Evolutionary conservation across 139 green algal species (phyloP), one percentile per base, ranked within the genome.

Genomic region (Yamagishiella unicocca): DNA sequence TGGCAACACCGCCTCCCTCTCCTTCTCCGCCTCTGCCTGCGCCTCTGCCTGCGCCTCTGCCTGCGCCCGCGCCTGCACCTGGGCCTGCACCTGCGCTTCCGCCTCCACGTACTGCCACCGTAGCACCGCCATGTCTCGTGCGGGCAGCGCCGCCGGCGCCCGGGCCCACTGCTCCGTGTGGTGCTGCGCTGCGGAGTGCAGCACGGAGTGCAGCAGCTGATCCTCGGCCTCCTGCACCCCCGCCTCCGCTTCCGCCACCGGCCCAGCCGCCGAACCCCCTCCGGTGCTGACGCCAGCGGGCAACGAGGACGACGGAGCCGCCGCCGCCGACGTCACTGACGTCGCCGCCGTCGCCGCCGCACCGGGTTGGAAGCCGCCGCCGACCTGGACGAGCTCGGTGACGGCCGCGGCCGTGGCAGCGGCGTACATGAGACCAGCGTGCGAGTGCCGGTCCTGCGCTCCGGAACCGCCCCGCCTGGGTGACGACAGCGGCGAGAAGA

Each of bases 51-150:
- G 54, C 76, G 21, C 54, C 12, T 7, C 75, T 33, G 24, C 73
- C 73, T 9, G 45, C 35, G 9, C 45, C 43, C 4, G 27, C 45
- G 31, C 50, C 74, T 81, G 9, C 22, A 14, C 67, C 67, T 12
- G 31, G 9, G 40, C 70, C 70, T 46, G 38, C 27, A 43, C 72
- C 43, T 6, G 7, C 25, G 46, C 29, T 5, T 27, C 43, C 29
- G 72, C 42, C 42, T 7, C 24, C 72, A 25, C 43, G 43, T 64
- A 80, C 9, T 6, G 8, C 1, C 22, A 19, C 46, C 46, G 55
- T 38, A 84, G 9, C 9, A 84, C 77, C 8, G 77, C 77, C 55
- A 84, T 84, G 4, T 84, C 38, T 2, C 40, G 40, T 2, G 42
- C 35, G 1, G 55, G 55, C 38, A 73, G 25, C 4, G 31, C 29